phyloP scores from a whole-genome alignment of 1,284 basidiomycete genomes.

The Pseudozyma tsukubaensis region DNA sequence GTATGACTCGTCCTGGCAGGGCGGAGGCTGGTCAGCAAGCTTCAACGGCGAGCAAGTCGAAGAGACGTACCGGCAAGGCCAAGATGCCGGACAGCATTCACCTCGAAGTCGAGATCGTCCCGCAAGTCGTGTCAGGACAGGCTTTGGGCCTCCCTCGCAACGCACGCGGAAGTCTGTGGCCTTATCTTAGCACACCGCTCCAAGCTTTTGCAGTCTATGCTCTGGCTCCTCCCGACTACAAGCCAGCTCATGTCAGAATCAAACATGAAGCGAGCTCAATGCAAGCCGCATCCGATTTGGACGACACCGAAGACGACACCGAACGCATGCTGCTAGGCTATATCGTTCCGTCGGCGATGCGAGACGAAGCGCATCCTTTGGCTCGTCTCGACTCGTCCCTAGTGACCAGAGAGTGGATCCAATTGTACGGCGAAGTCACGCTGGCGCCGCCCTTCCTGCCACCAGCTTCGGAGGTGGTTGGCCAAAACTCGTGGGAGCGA shows the following conservation, averaged over 20 bases:
- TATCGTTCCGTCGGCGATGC: conserved; percentile 33
- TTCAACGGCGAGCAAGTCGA: neutral
- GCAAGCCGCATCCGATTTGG: neutral
- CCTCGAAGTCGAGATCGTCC: conserved; percentile 31
- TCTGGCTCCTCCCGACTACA: conserved; percentile 24
- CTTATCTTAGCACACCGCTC: neutral
- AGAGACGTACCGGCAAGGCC: conserved; percentile 16
- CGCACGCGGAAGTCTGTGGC: neutral
- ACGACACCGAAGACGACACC: conserved; percentile 8
- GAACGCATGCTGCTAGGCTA: conserved; percentile 32
- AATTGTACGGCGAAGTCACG: conserved; percentile 46
- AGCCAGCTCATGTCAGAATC: neutral
- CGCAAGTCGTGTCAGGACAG: neutral
- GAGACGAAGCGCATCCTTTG: conserved; percentile 29
- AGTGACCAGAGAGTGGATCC: conserved; percentile 38
- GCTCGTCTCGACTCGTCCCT: conserved; percentile 19
- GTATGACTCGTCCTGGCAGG: no score
- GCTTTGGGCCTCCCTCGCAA: conserved; percentile 14
- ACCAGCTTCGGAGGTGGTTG: conserved; percentile 24
- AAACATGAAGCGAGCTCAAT: neutral
- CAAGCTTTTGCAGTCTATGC: conserved; percentile 32
- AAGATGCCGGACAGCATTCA: conserved; percentile 18
- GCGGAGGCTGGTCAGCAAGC: neutral
- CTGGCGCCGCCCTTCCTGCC: conserved; percentile 38
- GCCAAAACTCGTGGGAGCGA: conserved; percentile 10